Conservation (phyloP, 1,139 yeast genomes). For the Protomyces arabidopsidicola region DNA sequence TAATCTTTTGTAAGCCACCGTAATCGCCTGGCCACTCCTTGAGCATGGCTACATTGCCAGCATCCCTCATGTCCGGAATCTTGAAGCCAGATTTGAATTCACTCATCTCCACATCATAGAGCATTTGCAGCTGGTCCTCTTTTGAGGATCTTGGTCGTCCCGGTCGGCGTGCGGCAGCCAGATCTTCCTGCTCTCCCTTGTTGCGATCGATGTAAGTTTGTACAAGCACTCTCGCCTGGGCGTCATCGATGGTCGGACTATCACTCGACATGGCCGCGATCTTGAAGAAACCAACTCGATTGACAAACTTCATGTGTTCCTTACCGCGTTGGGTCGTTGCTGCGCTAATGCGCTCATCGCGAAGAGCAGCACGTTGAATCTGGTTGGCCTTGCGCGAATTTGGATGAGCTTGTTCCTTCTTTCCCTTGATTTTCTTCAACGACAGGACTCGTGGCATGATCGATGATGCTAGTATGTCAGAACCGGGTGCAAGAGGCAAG, state of each 20-base stretch:
- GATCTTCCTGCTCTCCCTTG: constrained; percentile 9
- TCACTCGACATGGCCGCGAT: constrained; percentile 18
- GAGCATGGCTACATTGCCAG: constrained; percentile 8
- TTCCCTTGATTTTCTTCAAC: constrained; percentile 26
- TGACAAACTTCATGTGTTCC: constrained; percentile 25
- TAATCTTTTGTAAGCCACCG: constrained; percentile 22
- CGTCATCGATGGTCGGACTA: constrained; percentile 1
- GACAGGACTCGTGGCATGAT: constrained; percentile 21
- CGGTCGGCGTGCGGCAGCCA: constrained; percentile 12
- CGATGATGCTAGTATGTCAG: not conserved
- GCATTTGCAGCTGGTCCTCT: constrained; percentile 15
- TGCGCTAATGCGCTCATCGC: constrained; percentile 25
- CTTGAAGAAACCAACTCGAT: constrained; percentile 22
- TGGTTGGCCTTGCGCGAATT: constrained; percentile 24
- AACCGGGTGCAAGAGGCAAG: too few species aligned
- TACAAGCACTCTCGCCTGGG: constrained; percentile 6
- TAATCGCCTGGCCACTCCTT: constrained; percentile 22
- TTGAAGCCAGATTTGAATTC: constrained; percentile 19
- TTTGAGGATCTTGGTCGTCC: constrained; percentile 18
- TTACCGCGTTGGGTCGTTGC: constrained; percentile 7
- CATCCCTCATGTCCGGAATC: constrained; percentile 22
- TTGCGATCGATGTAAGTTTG: constrained; percentile 21
- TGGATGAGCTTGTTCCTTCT: constrained; percentile 27
- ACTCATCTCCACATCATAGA: constrained; percentile 13
- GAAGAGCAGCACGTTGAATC: constrained; percentile 23